Base-by-base conservation (phyloP, 208 protist species). In the Porcisia hertigi region DNA sequence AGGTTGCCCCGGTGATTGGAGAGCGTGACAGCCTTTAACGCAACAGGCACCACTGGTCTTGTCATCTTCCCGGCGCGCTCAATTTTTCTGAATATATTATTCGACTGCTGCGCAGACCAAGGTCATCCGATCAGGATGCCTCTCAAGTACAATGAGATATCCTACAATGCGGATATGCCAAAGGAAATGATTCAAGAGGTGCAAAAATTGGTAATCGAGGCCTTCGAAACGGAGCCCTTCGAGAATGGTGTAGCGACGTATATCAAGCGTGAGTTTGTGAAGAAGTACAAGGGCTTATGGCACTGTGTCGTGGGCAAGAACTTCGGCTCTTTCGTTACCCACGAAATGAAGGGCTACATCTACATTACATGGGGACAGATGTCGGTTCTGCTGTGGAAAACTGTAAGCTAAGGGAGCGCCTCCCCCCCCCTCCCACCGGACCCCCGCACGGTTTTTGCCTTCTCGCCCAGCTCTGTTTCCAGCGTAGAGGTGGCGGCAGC, bases 291-390 rank as follows among this genome's bases (percentile, higher is more conserved):
- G 52, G 93, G 93, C 5, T 62, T 95, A 9, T 99, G 99, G 99
- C 99, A 99, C 89, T 99, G 99, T 90, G 99, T 99, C 74, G 99
- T 99, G n/a, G 99, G 99, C 59, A 94, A 99, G 76, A 99, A 99
- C 92, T 99, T 99, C 89, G 99, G 99, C 58, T 99, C 99, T 41
- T 99, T 99, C 81, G 98, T 99, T 23, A 99, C 99, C 0, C 99
- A 99, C 83, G 99, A 99, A 84, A 99, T 99, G 73, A 98, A 97
- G 81, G 88, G 88, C 30, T 99, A 99, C 86, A 99, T 99, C 80
- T 99, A 99, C 91, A 99, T 99, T 77, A 99, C 99, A 62, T 92
- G 99, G 78, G 99, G 99, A 14, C 98, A 99, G 77, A 91, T 99
- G 30, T 98, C 98, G 34, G 94, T 99, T 69, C 91, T 99, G 34